Evolutionary conservation across 1,284 basidiomycete genomes (phyloP), one percentile per base, ranked within the genome.

Genomic region (Cystobasidiaceae sp.): DNA sequence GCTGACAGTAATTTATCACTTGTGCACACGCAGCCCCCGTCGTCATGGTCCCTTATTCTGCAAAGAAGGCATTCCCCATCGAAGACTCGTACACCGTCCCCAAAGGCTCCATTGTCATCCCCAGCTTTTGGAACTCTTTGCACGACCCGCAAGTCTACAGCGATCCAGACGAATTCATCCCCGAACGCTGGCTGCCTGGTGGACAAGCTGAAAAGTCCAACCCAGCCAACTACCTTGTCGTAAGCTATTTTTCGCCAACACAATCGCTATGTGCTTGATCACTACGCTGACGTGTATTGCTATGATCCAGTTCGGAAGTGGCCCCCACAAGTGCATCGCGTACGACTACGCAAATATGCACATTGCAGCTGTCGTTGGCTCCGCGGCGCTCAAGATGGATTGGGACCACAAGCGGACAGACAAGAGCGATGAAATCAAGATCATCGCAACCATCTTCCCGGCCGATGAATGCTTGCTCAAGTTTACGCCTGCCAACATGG

Each of bases 171-270:
- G 77, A 79, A 67, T 87, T 97, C 77, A 72, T 81, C 30, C 94
- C 94, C 7, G 93, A 97, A 77, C 87, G 94, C 70, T 98, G 93
- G 93, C 81, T 98, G 55, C 88, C 92, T 73, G 84, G 87, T 59
- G 78, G 85, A n/a, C 84, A 85, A 73, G 79, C 82, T 49, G 77
- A 77, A 27, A 56, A 92, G 78, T 78, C 82, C 72, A 90, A 89
- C 78, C 90, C 93, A 49, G 88, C 90, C 79, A 96, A 97, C 80
- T 98, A 91, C 77, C 85, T 98, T 69, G 91, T 97, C 28, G 98
- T 93, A 77, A 94, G 94, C 63, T n/a, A 4, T 86, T 84, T 69
- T 39, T 39, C 11, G 37, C 37, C 11, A 39, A 39, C n/a, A 39
- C n/a, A 11, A n/a, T 39, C 11, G 11, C 37, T 11, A 39, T 39